These are phyloP conservation scores for Nakaseomyces bracarensis DNA, from an alignment of 1,139 yeast species.

Conservation along the genomic window DNA sequence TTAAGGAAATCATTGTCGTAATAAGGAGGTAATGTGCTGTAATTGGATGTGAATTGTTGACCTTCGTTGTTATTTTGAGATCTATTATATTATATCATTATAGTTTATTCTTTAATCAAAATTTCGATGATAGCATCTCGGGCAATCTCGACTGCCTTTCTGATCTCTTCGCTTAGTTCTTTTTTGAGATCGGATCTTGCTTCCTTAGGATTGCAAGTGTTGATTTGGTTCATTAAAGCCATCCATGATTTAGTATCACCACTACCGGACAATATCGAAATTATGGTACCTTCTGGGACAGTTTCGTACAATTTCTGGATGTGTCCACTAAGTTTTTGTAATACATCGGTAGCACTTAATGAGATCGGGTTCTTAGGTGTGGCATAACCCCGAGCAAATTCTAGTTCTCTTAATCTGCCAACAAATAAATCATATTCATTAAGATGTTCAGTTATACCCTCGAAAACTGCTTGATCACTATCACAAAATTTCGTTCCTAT, in stretches of 20 bases:
- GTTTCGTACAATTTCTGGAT: slow-evolving; percentile 42
- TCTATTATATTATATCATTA: no score
- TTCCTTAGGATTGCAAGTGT: slow-evolving; percentile 30
- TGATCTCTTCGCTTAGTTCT: slow-evolving; percentile 39
- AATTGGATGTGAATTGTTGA: background rate
- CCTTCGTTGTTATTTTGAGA: background rate
- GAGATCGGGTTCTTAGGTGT: slow-evolving; percentile 17
- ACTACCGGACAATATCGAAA: slow-evolving; percentile 55
- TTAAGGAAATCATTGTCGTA: no score
- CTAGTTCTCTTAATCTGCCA: slow-evolving; percentile 53
- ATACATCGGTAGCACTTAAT: slow-evolving; percentile 33
- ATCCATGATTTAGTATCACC: slow-evolving; percentile 47
- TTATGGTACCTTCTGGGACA: slow-evolving; percentile 51
- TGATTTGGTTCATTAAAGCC: slow-evolving; percentile 40
- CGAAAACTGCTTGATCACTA: slow-evolving; percentile 53
- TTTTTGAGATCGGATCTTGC: slow-evolving; percentile 36
- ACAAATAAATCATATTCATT: slow-evolving; percentile 43
- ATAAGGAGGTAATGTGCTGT: no score
- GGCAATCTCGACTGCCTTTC: slow-evolving; percentile 42
- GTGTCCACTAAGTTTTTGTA: slow-evolving; percentile 37
- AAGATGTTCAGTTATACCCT: slow-evolving; percentile 34
- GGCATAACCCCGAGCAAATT: slow-evolving; percentile 34
- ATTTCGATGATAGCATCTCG: slow-evolving; percentile 45
- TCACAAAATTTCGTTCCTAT: slow-evolving; percentile 37
- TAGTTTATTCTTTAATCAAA: slow-evolving; percentile 11